Percentiles rank a stretch among this genome's conserved stretches.
phyloP scores from a whole-genome alignment of 495 filamentous ascomycete genomes.

The Ramalina intermedia region DNA sequence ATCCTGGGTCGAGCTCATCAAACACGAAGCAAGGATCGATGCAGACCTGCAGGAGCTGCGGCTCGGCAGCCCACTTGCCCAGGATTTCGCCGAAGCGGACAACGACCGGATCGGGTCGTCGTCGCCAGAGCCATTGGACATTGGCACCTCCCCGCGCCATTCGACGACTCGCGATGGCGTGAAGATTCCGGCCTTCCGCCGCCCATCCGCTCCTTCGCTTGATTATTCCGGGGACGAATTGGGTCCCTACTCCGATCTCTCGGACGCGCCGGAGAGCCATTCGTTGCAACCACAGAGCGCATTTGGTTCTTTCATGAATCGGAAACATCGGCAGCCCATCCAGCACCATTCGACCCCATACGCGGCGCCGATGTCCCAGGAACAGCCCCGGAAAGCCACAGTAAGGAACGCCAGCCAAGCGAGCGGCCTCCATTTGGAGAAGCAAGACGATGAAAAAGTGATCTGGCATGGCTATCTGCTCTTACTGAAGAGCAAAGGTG shows the following conservation, averaged over 20 bases:
- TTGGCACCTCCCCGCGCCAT: conserved; percentile 1
- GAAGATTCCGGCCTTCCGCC: conserved; percentile 20
- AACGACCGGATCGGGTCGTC: conserved; percentile 38
- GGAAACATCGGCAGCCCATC: not conserved
- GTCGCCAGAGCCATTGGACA: conserved; percentile 44
- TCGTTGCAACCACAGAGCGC: conserved; percentile 3
- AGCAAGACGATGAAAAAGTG: conserved; percentile 48
- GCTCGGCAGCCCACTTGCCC: conserved; percentile 42
- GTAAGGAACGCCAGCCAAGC: conserved; percentile 42
- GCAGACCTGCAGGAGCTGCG: conserved; percentile 75
- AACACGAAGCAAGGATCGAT: conserved; percentile 62
- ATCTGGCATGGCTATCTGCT: conserved; percentile 87
- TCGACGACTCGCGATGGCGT: conserved; percentile 19
- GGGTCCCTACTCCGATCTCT: conserved; percentile 81
- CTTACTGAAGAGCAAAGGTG: conserved; percentile 70
- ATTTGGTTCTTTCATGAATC: conserved; percentile 4
- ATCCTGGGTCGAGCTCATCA: conserved; percentile 77
- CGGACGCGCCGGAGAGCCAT: conserved; percentile 40
- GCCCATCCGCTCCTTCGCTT: conserved; percentile 36
- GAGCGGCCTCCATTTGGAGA: conserved; percentile 42
- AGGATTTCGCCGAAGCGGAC: conserved; percentile 17
- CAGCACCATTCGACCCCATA: conserved; percentile 5
- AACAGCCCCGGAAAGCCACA: conserved; percentile 9
- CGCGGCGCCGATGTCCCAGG: not conserved
- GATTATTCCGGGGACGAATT: conserved; percentile 84